Evolutionary conservation across 768 basidiomycete species (phyloP).

Genomic region (Suillus americanus): DNA sequence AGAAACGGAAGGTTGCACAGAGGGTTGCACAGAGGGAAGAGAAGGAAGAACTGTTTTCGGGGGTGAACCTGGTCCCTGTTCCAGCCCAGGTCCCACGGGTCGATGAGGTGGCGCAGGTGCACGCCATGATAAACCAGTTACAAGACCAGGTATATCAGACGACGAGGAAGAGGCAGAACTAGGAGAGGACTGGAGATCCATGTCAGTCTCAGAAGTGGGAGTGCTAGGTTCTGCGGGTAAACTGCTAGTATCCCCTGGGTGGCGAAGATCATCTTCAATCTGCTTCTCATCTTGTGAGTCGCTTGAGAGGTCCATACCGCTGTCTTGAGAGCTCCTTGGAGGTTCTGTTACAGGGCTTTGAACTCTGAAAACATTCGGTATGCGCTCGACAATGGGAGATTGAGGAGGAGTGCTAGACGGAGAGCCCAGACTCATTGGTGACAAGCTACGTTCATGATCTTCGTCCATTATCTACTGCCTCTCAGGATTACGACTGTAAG

Average conservation of each 20-base stretch:
- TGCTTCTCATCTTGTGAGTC: slow-evolving; percentile 20
- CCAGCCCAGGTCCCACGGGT: slow-evolving; percentile 24
- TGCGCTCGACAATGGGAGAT: slow-evolving; percentile 14
- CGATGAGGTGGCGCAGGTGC: slow-evolving; percentile 14
- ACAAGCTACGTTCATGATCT: slow-evolving; percentile 47
- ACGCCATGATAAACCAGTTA: slow-evolving; percentile 32
- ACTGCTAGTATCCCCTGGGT: slow-evolving; percentile 26
- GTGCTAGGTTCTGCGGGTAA: slow-evolving; percentile 21
- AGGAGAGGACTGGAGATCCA: slow-evolving; percentile 35
- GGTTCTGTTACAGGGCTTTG: slow-evolving; percentile 11
- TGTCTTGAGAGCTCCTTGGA: slow-evolving; percentile 8
- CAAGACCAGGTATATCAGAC: slow-evolving; percentile 32
- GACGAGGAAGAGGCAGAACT: slow-evolving; percentile 25
- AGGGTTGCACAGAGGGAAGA: not conserved
- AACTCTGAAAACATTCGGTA: slow-evolving; percentile 6
- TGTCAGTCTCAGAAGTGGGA: slow-evolving; percentile 34
- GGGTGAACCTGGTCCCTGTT: slow-evolving; percentile 3
- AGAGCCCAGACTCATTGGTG: slow-evolving; percentile 64
- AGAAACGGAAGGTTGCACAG: slow-evolving; percentile 14
- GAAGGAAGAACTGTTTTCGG: slow-evolving; percentile 12
- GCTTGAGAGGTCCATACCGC: slow-evolving; percentile 10
- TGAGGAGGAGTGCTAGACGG: slow-evolving; percentile 38
- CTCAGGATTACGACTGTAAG: slow-evolving; percentile 21
- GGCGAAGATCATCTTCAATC: slow-evolving; percentile 21
- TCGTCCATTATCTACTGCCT: slow-evolving; percentile 27